These are phyloP conservation scores for Tephrocybe rancida DNA, from an alignment of 768 basidiomycete species.

Conservation along the genomic window DNA sequence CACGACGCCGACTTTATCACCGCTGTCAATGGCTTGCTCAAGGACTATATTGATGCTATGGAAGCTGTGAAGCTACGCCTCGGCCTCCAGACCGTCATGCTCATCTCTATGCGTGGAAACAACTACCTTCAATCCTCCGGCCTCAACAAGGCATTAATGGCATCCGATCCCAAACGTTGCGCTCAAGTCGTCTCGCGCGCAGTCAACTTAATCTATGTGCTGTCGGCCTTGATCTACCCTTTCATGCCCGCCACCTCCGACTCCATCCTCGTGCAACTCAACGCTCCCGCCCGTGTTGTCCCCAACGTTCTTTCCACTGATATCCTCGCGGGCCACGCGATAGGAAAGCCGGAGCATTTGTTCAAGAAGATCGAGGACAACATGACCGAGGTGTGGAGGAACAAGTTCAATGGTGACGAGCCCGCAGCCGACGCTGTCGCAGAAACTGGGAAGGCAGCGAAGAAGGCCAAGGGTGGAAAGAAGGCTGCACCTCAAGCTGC, in stretches of 20 bases:
- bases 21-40: constrained; percentile 77
- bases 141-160: constrained; percentile 87
- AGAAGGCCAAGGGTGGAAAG: constrained; percentile 60
- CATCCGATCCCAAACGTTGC: constrained; percentile 79
- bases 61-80: constrained; percentile 88
- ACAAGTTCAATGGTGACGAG: constrained; percentile 73
- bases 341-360: constrained; percentile 86
- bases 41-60: constrained; percentile 85
- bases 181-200: constrained; percentile 90
- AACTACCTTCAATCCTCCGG: constrained; percentile 92
- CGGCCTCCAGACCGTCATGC: constrained; percentile 89
- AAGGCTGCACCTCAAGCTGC: constrained; percentile 45
- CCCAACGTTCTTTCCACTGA: constrained; percentile 77
- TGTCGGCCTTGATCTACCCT: constrained; percentile 86
- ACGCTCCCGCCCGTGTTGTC: constrained; percentile 83
- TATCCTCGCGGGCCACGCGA: constrained; percentile 82
- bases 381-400: constrained; percentile 81
- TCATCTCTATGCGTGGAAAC: constrained; percentile 87
- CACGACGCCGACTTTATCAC: constrained; percentile 76
- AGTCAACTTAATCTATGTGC: constrained; percentile 88
- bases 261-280: constrained; percentile 82
- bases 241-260: constrained; percentile 95
- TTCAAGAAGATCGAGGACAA: constrained; percentile 95
- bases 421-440: constrained; percentile 31
- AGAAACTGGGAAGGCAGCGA: constrained; percentile 44